phyloP scores from a whole-genome alignment of 208 protist species.

The Tritrichomonas musculus region DNA sequence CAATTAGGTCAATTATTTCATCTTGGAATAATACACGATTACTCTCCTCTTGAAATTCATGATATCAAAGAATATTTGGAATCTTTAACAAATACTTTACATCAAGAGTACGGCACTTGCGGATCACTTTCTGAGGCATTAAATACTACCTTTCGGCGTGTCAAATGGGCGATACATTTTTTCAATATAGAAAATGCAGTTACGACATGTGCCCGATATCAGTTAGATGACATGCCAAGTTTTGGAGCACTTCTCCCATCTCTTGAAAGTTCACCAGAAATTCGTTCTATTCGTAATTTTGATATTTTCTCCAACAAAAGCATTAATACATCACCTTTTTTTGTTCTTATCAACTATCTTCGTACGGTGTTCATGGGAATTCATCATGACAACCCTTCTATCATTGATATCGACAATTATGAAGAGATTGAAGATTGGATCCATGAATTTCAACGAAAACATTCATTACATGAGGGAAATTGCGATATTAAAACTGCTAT shows the following conservation, averaged over 20 bases:
- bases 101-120: not conserved
- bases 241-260: not conserved
- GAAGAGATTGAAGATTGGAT: not conserved
- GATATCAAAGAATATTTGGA: not conserved
- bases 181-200: not conserved
- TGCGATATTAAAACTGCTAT: not conserved
- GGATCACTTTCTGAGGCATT: not conserved
- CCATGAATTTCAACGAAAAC: not conserved
- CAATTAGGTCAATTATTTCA: not conserved
- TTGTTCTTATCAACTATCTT: not conserved
- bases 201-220: not conserved
- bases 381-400: not conserved
- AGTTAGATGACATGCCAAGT: not conserved
- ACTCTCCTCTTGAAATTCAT: not conserved
- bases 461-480: not conserved
- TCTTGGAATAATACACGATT: not conserved
- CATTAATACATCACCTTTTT: not conserved
- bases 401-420: not conserved
- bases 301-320: not conserved
- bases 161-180: not conserved
- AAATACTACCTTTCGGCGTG: not conserved
- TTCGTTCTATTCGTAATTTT: not conserved
- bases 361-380: not conserved
- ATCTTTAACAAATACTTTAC: not conserved
- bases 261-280: not conserved